These are phyloP conservation scores for Cubamyces sp. DNA, from an alignment of 768 basidiomycete species.

Conservation along the genomic window DNA sequence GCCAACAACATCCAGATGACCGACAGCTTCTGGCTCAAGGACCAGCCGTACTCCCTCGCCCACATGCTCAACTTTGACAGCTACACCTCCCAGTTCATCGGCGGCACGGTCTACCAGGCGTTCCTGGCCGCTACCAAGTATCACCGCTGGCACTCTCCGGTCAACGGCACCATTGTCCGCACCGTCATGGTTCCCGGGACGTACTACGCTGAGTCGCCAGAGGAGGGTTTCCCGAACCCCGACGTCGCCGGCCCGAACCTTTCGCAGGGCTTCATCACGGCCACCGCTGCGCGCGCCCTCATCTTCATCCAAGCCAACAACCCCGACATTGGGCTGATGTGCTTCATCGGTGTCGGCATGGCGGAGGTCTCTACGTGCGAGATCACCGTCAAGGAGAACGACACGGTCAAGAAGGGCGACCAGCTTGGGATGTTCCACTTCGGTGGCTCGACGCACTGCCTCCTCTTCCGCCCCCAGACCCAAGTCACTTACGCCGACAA, in stretches of 20 bases:
- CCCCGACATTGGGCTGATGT: conserved; percentile 56
- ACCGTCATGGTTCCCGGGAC: conserved; percentile 52
- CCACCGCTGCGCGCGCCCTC: conserved; percentile 52
- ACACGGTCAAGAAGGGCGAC: conserved; percentile 55
- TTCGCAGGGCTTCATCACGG: conserved; percentile 47
- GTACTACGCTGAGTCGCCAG: conserved; percentile 48
- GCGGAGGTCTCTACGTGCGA: conserved; percentile 65
- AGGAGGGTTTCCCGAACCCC: conserved; percentile 30
- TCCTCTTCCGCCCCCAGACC: conserved; percentile 46
- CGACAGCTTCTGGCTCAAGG: conserved; percentile 66
- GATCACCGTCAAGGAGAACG: conserved; percentile 48
- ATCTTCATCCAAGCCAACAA: conserved; percentile 61
- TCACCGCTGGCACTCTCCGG: conserved; percentile 68
- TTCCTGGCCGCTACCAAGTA: conserved; percentile 59
- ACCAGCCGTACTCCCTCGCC: conserved; percentile 58
- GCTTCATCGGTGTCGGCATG: conserved; percentile 63
- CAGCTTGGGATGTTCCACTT: conserved; percentile 68
- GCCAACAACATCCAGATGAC: conserved; percentile 40
- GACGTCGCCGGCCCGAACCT: conserved; percentile 29
- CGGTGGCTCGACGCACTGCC: conserved; percentile 56
- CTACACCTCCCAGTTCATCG: conserved; percentile 46
- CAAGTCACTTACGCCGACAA: conserved; percentile 21
- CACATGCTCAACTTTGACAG: conserved; percentile 55
- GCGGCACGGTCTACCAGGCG: conserved; percentile 58
- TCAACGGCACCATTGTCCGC: conserved; percentile 48